Conservation (phyloP, 179 eudicot genomes). For the Corrigiola litoralis region DNA sequence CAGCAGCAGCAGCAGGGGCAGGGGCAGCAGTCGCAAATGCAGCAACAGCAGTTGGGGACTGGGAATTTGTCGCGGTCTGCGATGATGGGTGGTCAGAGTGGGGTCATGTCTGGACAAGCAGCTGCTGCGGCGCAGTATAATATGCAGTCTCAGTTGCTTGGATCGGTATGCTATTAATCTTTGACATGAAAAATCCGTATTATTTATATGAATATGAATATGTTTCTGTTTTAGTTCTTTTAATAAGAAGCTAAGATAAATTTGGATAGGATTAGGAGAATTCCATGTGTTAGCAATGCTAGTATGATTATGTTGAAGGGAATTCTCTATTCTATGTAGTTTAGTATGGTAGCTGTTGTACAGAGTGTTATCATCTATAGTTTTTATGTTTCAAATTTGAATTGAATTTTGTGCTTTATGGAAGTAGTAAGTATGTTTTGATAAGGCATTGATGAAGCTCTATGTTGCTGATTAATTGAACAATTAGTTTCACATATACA, state of each 20-base stretch:
- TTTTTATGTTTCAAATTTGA: not conserved
- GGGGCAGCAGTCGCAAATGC: constrained; percentile 26
- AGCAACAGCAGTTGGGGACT: constrained; percentile 34
- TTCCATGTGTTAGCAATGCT: not conserved
- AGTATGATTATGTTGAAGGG: not conserved
- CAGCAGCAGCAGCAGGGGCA: constrained; percentile 35
- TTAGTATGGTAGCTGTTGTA: not conserved
- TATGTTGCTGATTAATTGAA: not conserved
- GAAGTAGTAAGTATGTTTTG: not conserved
- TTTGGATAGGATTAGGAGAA: not conserved
- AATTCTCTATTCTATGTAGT: too few species aligned
- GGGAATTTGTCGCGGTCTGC: constrained; percentile 49
- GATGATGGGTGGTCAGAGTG: constrained; percentile 55
- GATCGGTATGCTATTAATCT: constrained; percentile 45
- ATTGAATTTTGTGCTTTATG: not conserved
- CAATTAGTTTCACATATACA: not conserved
- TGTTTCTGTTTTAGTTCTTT: not conserved
- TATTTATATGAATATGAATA: not conserved
- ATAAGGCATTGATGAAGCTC: not conserved
- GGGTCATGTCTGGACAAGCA: constrained; percentile 43
- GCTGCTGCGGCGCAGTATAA: constrained; percentile 63
- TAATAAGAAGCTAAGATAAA: not conserved
- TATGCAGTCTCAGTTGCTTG: constrained; percentile 56
- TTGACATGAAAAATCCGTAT: not conserved
- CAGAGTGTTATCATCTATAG: not conserved